Evolutionary conservation across 495 filamentous ascomycete genomes (phyloP).

Genomic region (Viridothelium virens): DNA sequence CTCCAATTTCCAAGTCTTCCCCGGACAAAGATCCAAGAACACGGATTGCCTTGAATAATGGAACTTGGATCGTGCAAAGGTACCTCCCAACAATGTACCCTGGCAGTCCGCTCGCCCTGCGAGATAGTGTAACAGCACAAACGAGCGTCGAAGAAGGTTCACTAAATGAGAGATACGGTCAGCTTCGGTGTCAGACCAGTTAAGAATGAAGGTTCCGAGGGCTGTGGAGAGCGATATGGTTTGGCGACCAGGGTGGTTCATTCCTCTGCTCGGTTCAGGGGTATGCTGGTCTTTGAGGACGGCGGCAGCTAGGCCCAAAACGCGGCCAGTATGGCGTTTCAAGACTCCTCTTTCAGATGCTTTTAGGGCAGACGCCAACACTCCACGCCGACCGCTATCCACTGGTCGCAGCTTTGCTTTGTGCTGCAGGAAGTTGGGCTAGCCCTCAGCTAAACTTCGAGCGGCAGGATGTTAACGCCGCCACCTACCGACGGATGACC

Average conservation of each 20-base stretch:
- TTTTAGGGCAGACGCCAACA: background rate
- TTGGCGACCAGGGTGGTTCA: conserved; percentile 4
- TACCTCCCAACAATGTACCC: background rate
- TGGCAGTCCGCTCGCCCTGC: background rate
- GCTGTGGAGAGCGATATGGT: background rate
- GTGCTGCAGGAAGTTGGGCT: background rate
- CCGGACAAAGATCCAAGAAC: background rate
- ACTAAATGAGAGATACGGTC: background rate
- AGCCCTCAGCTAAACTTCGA: no score
- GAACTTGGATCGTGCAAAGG: background rate
- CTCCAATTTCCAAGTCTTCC: background rate
- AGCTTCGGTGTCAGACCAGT: background rate
- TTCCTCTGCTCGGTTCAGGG: conserved; percentile 8
- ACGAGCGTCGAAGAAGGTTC: background rate
- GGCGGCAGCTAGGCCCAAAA: conserved; percentile 7
- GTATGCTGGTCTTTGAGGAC: background rate
- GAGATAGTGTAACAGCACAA: background rate
- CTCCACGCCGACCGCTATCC: background rate
- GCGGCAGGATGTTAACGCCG: no score
- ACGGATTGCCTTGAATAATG: background rate
- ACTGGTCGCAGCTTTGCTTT: background rate
- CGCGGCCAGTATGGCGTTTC: background rate
- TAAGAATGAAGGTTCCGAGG: background rate
- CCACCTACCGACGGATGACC: background rate
- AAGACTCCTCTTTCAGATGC: conserved; percentile 1